Evolutionary conservation across 441 rosid species (phyloP).

Genomic region (Bocquillonia castaneifolia): DNA sequence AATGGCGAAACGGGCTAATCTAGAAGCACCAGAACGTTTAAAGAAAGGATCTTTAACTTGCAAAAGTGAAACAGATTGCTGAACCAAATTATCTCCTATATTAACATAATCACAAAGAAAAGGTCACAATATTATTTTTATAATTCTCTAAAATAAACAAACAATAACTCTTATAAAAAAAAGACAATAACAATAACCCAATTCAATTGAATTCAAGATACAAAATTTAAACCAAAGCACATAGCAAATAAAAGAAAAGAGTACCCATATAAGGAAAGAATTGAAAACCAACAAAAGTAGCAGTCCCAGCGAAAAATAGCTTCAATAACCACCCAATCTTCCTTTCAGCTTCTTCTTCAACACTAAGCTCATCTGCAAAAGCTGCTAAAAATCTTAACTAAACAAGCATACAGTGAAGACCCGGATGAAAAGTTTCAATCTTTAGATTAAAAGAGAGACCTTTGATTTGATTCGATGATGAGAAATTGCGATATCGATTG

Average conservation of each 20-base stretch:
- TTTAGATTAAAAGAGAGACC: slow-evolving; percentile 13
- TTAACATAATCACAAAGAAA: neutral
- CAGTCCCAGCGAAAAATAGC: slow-evolving; percentile 75
- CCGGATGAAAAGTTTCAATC: neutral
- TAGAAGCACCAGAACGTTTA: slow-evolving; percentile 86
- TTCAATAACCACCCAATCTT: slow-evolving; percentile 86
- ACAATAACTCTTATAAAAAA: too few species aligned
- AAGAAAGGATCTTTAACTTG: slow-evolving; percentile 87
- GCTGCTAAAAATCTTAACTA: neutral
- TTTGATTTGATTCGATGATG: slow-evolving; percentile 36
- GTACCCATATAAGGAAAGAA: slow-evolving; percentile 88
- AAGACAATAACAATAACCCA: too few species aligned
- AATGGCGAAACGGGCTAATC: slow-evolving; percentile 74
- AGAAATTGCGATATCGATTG: slow-evolving; percentile 36
- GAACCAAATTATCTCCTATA: slow-evolving; percentile 80
- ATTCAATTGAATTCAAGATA: neutral
- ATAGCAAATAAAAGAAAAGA: neutral
- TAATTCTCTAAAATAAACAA: neutral
- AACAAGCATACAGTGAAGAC: neutral
- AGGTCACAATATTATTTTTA: neutral
- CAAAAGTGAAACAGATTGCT: slow-evolving; percentile 79
- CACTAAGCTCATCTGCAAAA: slow-evolving; percentile 47
- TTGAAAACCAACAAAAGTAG: slow-evolving; percentile 60
- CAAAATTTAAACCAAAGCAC: neutral
- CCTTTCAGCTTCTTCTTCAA: slow-evolving; percentile 86